Conservation (phyloP, 2,329 filamentous ascomycete species). For the Monosporascus sp. region DNA sequence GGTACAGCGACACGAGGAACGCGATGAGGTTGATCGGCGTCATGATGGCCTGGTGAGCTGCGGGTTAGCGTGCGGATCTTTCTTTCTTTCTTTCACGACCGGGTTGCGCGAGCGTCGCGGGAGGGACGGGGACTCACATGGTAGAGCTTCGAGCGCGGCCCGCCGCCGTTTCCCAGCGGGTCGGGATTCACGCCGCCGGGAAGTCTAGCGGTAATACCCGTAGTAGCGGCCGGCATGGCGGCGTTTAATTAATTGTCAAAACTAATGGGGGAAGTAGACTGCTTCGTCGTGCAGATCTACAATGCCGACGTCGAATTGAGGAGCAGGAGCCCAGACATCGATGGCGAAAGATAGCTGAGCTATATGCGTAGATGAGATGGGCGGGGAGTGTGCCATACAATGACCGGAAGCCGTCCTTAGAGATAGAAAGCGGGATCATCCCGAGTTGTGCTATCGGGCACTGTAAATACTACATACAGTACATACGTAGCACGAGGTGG, state of each 20-base stretch:
- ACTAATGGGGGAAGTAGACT: background rate
- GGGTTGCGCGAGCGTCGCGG: no score
- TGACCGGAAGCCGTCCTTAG: no score
- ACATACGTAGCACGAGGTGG: no score
- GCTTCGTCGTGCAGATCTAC: no score
- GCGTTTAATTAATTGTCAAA: background rate
- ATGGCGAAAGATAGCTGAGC: background rate
- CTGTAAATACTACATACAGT: no score
- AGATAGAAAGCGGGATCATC: no score
- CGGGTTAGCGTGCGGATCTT: background rate
- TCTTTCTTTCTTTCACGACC: background rate
- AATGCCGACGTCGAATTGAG: no score
- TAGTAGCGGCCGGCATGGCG: background rate
- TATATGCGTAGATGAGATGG: no score
- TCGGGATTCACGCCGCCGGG: background rate
- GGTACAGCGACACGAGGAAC: slow-evolving; percentile 59
- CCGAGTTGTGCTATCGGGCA: no score
- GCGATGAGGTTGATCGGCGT: slow-evolving; percentile 59
- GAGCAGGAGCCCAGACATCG: no score
- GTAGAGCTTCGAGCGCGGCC: slow-evolving; percentile 15
- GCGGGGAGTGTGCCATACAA: no score
- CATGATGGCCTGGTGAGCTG: slow-evolving; percentile 41
- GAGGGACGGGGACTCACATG: slow-evolving; percentile 10
- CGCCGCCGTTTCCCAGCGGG: slow-evolving; percentile 3
- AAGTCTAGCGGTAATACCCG: background rate